Conservation (phyloP, 2,329 filamentous ascomycete species). For the Penicillium sp. region DNA sequence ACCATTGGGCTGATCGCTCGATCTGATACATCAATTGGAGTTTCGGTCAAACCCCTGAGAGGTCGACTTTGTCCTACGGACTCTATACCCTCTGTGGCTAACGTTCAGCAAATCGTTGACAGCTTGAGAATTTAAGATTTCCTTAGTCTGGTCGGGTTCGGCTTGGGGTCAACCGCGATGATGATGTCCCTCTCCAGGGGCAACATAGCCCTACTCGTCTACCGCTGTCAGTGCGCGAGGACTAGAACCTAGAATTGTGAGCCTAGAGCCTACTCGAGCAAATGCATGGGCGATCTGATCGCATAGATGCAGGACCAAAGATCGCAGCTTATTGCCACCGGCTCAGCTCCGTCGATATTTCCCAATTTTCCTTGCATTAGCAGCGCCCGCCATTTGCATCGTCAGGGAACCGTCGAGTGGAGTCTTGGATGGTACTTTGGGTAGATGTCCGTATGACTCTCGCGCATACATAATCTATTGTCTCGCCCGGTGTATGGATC, state of each 20-base stretch:
- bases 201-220: constrained; percentile 5
- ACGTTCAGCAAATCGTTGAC: constrained; percentile 5
- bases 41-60: constrained; percentile 8
- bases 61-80: background rate
- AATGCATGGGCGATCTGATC: constrained; percentile 17
- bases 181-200: too few relatives aligned
- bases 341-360: constrained; percentile 15
- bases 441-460: background rate
- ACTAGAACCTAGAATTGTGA: background rate
- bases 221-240: constrained; percentile 8
- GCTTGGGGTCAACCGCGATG: too few relatives aligned
- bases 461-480: constrained; percentile 1
- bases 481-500: background rate
- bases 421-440: constrained; percentile 1
- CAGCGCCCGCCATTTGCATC: constrained; percentile 3
- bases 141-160: too few relatives aligned
- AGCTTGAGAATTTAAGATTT: background rate
- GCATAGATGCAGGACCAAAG: constrained; percentile 10
- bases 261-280: constrained; percentile 5
- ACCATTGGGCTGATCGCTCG: constrained; percentile 7
- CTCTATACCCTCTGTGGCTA: constrained; percentile 4
- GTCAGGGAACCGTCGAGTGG: constrained; percentile 10
- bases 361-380: constrained; percentile 24
- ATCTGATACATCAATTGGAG: constrained; percentile 3
- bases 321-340: constrained; percentile 23